Evolutionary conservation across 1,139 yeast species (phyloP).

Genomic region (Candida buenavistaensis): DNA sequence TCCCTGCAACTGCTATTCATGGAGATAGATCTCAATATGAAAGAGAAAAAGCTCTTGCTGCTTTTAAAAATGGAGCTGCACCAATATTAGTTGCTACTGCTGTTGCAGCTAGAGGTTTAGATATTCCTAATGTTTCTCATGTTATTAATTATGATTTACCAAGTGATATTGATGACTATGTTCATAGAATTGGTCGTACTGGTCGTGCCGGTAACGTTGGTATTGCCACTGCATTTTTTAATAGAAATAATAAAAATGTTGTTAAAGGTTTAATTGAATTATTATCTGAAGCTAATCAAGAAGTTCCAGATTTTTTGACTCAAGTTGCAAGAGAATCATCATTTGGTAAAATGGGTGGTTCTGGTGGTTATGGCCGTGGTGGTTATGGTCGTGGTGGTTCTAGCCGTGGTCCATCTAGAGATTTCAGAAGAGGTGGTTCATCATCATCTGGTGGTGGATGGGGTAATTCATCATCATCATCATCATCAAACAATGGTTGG

Average conservation of each 20-base stretch:
- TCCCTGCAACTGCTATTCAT: slow-evolving; percentile 97
- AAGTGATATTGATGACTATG: slow-evolving; percentile 95
- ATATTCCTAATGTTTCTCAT: slow-evolving; percentile 97
- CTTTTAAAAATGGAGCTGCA: slow-evolving; percentile 82
- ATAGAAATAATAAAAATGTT: slow-evolving; percentile 90
- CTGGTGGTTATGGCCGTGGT: slow-evolving; percentile 57
- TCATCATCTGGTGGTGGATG: slow-evolving; percentile 25
- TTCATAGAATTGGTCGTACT: slow-evolving; percentile 99
- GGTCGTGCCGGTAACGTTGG: slow-evolving; percentile 99
- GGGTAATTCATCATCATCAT: slow-evolving; percentile 24
- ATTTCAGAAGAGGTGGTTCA: slow-evolving; percentile 54
- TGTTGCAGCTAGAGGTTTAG: slow-evolving; percentile 99
- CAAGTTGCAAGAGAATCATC: slow-evolving; percentile 79
- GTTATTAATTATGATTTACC: slow-evolving; percentile 97
- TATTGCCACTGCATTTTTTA: slow-evolving; percentile 96
- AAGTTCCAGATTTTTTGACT: slow-evolving; percentile 85
- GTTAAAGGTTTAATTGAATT: slow-evolving; percentile 87
- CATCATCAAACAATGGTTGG: slow-evolving; percentile 17
- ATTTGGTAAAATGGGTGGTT: slow-evolving; percentile 50
- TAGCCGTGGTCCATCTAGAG: slow-evolving; percentile 52
- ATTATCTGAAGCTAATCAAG: slow-evolving; percentile 95
- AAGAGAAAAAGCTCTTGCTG: slow-evolving; percentile 94
- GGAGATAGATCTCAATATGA: slow-evolving; percentile 98
- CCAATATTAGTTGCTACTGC: slow-evolving; percentile 97
- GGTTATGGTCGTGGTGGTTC: slow-evolving; percentile 46